Evolutionary conservation across 139 green algal genomes (phyloP).

Genomic region (Asterochloris sp.): DNA sequence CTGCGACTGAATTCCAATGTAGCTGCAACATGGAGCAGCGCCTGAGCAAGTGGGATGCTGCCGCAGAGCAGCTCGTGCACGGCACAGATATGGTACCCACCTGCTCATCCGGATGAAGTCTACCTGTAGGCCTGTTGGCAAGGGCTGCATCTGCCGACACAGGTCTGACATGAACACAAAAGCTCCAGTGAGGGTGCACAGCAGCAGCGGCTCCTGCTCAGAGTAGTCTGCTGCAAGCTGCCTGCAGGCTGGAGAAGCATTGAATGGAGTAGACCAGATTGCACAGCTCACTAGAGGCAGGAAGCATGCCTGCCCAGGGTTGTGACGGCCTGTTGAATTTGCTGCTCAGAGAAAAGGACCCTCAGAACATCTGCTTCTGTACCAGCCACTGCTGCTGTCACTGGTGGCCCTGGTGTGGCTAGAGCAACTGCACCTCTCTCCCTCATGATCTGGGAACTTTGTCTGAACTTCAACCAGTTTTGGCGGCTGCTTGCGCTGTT

Average conservation of each 20-base stretch:
- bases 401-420: no score
- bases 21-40: conserved; percentile 19
- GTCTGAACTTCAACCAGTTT: no score
- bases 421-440: no score
- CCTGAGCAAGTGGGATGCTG: conserved; percentile 20
- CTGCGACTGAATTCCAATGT: conserved; percentile 17
- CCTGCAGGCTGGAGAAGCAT: conserved; percentile 9
- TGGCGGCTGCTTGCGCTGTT: no score
- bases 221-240: conserved; percentile 41
- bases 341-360: background rate
- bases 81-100: conserved; percentile 3
- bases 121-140: conserved; percentile 38
- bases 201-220: conserved; percentile 36
- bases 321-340: background rate
- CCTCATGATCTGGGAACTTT: no score
- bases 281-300: no score
- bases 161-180: conserved; percentile 61
- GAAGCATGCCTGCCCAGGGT: background rate
- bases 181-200: conserved; percentile 54
- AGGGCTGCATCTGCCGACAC: conserved; percentile 43
- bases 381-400: no score
- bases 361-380: background rate
- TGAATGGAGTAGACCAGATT: background rate
- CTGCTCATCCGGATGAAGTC: conserved; percentile 49
- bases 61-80: no score